These are phyloP conservation scores for Trametes villosa DNA, from an alignment of 768 basidiomycete species.

Conservation along the genomic window DNA sequence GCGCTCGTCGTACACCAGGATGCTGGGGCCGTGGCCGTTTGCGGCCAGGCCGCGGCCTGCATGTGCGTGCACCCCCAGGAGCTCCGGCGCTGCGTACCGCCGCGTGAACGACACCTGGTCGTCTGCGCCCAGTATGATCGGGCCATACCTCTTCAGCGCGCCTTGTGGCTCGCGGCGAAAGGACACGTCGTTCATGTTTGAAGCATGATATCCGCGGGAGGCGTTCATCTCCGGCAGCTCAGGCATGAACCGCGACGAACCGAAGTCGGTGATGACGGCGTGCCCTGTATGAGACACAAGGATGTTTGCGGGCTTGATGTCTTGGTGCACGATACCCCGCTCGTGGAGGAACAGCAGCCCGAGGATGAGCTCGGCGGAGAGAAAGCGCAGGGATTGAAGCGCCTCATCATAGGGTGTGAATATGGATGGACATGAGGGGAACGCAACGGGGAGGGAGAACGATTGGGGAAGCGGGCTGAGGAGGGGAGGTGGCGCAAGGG, in stretches of 20 bases:
- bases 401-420: conserved; percentile 11
- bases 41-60: background rate
- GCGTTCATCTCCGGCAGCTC: conserved; percentile 1
- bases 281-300: conserved; percentile 19
- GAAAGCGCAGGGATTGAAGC: conserved; percentile 9
- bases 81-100: conserved; percentile 26
- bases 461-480: background rate
- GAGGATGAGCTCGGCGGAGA: conserved; percentile 20
- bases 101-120: conserved; percentile 25
- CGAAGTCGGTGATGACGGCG: conserved; percentile 22
- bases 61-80: conserved; percentile 7
- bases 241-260: conserved; percentile 14
- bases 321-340: conserved; percentile 23
- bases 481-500: background rate
- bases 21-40: background rate
- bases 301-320: conserved; percentile 26
- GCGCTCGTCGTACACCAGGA: conserved; percentile 24
- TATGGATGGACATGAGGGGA: conserved; percentile 12
- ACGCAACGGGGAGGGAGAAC: conserved; percentile 13
- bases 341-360: conserved; percentile 17
- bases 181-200: background rate
- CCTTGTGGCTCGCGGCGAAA: background rate
- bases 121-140: conserved; percentile 16
- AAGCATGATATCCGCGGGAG: background rate
- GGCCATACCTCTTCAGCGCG: conserved; percentile 1